phyloP scores from a whole-genome alignment of 768 basidiomycete species.

The Podaxis sp. region DNA sequence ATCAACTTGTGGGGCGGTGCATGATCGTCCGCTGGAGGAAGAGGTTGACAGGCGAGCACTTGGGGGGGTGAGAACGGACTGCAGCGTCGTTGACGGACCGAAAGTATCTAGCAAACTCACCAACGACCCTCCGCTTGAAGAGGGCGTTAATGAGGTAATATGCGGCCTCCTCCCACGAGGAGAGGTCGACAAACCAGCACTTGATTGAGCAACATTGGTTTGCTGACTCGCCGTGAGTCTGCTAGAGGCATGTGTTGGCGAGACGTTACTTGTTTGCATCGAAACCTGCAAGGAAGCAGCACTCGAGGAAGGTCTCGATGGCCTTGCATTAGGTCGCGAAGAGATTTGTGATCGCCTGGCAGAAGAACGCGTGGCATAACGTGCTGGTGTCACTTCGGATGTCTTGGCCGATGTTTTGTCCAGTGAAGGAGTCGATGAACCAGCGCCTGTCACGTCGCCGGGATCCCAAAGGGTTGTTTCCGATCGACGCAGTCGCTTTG shows the following conservation, averaged over 20 bases:
- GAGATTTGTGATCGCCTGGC: not conserved
- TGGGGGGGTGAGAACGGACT: not conserved
- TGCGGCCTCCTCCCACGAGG: not conserved
- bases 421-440: not conserved
- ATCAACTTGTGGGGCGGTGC: not conserved
- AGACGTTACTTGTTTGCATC: not conserved
- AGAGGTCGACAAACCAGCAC: not conserved
- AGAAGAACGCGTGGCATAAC: not conserved
- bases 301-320: not conserved
- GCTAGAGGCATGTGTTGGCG: not conserved
- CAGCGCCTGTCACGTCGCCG: not conserved
- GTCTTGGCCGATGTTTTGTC: not conserved
- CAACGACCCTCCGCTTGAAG: not conserved
- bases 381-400: not conserved
- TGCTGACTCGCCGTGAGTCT: not conserved
- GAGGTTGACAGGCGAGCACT: not conserved
- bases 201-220: not conserved
- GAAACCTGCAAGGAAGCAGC: not conserved
- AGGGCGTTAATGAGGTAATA: not conserved
- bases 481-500: constrained; percentile 7
- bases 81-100: not conserved
- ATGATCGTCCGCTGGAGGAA: not conserved
- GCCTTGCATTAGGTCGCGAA: not conserved
- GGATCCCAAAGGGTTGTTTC: not conserved
- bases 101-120: not conserved